Evolutionary conservation across 106 monocot species (phyloP), one percentile per base, ranked within the genome.

Genomic region (Platanthera zijinensis): DNA sequence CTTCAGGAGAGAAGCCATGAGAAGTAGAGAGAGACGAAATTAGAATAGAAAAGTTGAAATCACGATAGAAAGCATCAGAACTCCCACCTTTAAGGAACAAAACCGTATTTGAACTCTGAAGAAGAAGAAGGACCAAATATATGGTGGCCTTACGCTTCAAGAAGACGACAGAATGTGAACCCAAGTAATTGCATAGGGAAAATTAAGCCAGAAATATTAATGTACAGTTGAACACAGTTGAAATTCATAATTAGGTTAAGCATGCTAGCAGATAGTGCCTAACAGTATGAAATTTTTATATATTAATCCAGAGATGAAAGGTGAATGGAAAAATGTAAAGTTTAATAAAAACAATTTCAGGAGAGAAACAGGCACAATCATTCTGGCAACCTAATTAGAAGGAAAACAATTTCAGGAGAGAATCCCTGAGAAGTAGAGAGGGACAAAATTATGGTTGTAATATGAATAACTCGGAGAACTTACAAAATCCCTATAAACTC

Each of bases 1-100:
- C n/a, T n/a, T n/a, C 8, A 50, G 49, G 19, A 72, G 10, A 51
- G 19, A 0, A 50, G n/a, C 39, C n/a, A 72, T n/a, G 3, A 50
- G 72, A 72, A 50, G 9, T 72, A 72, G 10, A 61, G 61, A 53
- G 8, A 53, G 52, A 47, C 48, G 72, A 72, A 10, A 51, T 7
- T 56, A 53, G 0, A 57, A 47, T 10, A 8, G 32, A 32, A 2
- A 72, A 72, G 17, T 72, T 18, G 13, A 51, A 51, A 51, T 51
- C 50, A 72, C 72, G 51, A 51, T 8, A 72, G 8, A 66, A 32
- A 10, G 17, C 30, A 28, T 28, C 66, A 66, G 28, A 32, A 25
- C 66, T 66, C 66, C 66, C 66, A 66, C 66, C 66, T 66, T 66
- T 28, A 66, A 32, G 59, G 19, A 53, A 69, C 69, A 51, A 70